Conservation (phyloP, 352 stramenopile species). For the Pseudoperonospora humuli region DNA sequence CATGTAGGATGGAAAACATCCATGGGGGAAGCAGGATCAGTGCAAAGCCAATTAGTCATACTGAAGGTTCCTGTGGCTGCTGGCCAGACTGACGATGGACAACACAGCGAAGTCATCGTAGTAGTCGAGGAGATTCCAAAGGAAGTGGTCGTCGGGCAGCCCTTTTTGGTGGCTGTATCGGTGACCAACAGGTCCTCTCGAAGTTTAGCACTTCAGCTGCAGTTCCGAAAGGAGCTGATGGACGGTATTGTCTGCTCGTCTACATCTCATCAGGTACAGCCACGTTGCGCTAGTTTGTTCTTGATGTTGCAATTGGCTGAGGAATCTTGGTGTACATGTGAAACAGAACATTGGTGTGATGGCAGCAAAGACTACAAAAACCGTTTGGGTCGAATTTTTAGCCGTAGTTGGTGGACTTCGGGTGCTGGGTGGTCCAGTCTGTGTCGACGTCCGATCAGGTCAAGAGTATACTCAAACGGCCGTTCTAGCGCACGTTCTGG, state of each 20-base stretch:
- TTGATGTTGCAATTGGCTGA: background rate
- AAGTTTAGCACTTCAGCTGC: conserved; percentile 57
- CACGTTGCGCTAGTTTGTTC: background rate
- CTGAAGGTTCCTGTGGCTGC: conserved; percentile 28
- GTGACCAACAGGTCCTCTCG: conserved; percentile 67
- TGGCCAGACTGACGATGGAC: conserved; percentile 4
- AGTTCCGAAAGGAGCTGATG: conserved; percentile 69
- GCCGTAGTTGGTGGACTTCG: conserved; percentile 61
- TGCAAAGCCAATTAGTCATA: conserved; percentile 76
- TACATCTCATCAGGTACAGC: conserved; percentile 59
- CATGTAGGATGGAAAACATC: conserved; percentile 80
- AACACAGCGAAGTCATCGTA: conserved; percentile 37
- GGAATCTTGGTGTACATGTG: background rate
- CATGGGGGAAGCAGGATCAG: conserved; percentile 68
- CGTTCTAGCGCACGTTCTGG: conserved; percentile 44
- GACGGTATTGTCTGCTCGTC: conserved; percentile 64
- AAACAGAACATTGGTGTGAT: conserved; percentile 55
- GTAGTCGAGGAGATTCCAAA: conserved; percentile 37
- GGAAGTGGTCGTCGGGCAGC: conserved; percentile 36
- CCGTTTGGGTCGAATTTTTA: conserved; percentile 56
- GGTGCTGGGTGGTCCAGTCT: conserved; percentile 44
- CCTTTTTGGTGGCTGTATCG: conserved; percentile 43
- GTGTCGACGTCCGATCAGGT: conserved; percentile 56
- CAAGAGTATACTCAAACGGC: conserved; percentile 50
- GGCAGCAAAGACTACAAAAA: conserved; percentile 33